phyloP scores from a whole-genome alignment of 306 rosid genomes.

The Trifolium repens region DNA sequence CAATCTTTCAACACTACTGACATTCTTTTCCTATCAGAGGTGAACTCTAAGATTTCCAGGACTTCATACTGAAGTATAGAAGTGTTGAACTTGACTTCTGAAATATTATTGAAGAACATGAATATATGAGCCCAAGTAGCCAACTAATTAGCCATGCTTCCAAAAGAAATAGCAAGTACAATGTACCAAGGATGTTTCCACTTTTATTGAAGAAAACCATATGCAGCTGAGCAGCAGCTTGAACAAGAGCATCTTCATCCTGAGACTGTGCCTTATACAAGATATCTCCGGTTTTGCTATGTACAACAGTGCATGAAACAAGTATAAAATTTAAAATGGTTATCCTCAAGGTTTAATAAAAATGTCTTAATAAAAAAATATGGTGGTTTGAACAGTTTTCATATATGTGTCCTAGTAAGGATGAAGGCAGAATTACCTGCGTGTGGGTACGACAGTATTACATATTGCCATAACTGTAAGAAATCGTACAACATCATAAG shows the following conservation, averaged over 20 bases:
- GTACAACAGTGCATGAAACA: constrained; percentile 39
- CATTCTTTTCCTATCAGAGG: constrained; percentile 99
- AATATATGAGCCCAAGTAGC: constrained; percentile 40
- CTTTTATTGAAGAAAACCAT: constrained; percentile 82
- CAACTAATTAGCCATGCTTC: constrained; percentile 31
- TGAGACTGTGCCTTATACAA: constrained; percentile 97
- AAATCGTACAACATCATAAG: constrained; percentile 76
- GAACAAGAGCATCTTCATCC: constrained; percentile 99
- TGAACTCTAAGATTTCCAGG: constrained; percentile 90
- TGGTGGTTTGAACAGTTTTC: background rate
- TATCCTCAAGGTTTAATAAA: constrained; percentile 9
- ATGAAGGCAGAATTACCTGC: constrained; percentile 63
- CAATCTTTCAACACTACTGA: constrained; percentile 86
- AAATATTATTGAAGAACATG: constrained; percentile 42
- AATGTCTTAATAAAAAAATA: constrained; percentile 26
- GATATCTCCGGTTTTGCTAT: constrained; percentile 86
- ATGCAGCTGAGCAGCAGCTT: constrained; percentile 84
- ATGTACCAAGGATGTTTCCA: constrained; percentile 72
- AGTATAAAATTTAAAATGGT: constrained; percentile 27
- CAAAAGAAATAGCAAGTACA: constrained; percentile 39
- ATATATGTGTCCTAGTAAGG: constrained; percentile 34
- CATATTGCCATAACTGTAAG: constrained; percentile 95
- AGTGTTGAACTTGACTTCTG: constrained; percentile 87
- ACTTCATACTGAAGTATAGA: constrained; percentile 74
- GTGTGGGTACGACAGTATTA: constrained; percentile 85